Base-by-base conservation (phyloP, 352 stramenopile genomes). In the Globisporangium solare region DNA sequence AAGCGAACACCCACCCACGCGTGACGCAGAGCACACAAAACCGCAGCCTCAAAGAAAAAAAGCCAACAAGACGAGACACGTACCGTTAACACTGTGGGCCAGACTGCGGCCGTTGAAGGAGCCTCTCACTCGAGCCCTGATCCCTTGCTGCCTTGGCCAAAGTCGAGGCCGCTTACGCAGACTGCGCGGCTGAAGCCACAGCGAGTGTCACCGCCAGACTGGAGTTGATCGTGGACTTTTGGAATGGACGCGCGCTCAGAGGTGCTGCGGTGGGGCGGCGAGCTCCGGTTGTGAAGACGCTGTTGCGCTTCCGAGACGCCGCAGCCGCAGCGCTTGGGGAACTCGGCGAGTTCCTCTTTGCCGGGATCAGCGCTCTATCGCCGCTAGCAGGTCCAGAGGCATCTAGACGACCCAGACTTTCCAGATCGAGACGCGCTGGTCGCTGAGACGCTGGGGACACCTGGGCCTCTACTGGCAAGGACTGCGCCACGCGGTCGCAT, bases 401-500 rank as follows among this genome's bases (percentile, higher is more conserved):
- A 35, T 10, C 27, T 6, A 35, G 27, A 35, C 27, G 6, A 35
- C 10, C 27, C 6, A 35, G 27, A 0, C 1, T 51, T n/a, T n/a
- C 51, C 3, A 45, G 5, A 12, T 51, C 45, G 7, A 59, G 12
- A 11, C 7, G 35, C 10, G 27, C 21, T 12, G 35, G 24, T 5
- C 43, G 42, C 20, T 15, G 46, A 14, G 41, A 22, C 13, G 27
- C 20, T n/a, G 39, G 45, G 1, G 54, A 32, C n/a, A 53, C 37
- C n/a, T 35, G 27, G 5, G 53, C 60, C 12, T 66, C 47, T 17
- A 39, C 46, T 2, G 66, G 69, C n/a, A 78, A 47, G 2, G 56
- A 65, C 4, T 55, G 63, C 0, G 61, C 48, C 46, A 82, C 56
- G 37, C 63, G 46, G 10, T 75, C 62, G 40, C 72, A 82, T 0